phyloP scores from a whole-genome alignment of 768 basidiomycete species.

The Cyathus striatus region DNA sequence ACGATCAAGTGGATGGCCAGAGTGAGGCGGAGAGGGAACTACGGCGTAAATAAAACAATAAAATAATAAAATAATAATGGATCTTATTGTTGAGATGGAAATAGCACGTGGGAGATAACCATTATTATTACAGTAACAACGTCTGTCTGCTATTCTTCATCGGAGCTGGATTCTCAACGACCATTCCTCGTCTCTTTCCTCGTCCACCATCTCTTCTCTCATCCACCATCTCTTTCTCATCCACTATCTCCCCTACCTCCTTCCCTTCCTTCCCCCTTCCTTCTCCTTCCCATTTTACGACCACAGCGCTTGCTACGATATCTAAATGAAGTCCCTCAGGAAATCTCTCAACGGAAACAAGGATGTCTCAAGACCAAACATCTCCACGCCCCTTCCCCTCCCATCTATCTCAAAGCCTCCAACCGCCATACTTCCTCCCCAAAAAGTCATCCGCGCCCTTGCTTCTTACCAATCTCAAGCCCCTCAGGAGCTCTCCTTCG shows the following conservation, averaged over 20 bases:
- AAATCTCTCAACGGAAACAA: conserved; percentile 72
- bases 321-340: conserved; percentile 73
- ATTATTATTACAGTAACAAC: too few species aligned
- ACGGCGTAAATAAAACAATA: too few species aligned
- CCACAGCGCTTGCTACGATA: not conserved
- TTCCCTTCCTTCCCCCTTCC: conserved; percentile 8
- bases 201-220: not conserved
- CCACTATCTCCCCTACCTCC: conserved; percentile 3
- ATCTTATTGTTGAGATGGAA: conserved; percentile 11
- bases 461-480: conserved; percentile 58
- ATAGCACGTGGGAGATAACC: conserved; percentile 10
- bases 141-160: not conserved
- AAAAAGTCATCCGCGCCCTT: conserved; percentile 92
- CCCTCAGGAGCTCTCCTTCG: conserved; percentile 85
- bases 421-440: conserved; percentile 73
- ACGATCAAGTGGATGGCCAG: too few species aligned
- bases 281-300: not conserved
- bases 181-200: not conserved
- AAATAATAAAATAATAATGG: too few species aligned
- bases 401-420: conserved; percentile 68
- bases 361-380: conserved; percentile 55
- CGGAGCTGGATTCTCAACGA: not conserved
- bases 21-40: too few species aligned
- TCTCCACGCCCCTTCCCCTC: conserved; percentile 65
- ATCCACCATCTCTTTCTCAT: not conserved